Evolutionary conservation across 345 rosid genomes (phyloP).

Genomic region (Arabidopsis arenosa): DNA sequence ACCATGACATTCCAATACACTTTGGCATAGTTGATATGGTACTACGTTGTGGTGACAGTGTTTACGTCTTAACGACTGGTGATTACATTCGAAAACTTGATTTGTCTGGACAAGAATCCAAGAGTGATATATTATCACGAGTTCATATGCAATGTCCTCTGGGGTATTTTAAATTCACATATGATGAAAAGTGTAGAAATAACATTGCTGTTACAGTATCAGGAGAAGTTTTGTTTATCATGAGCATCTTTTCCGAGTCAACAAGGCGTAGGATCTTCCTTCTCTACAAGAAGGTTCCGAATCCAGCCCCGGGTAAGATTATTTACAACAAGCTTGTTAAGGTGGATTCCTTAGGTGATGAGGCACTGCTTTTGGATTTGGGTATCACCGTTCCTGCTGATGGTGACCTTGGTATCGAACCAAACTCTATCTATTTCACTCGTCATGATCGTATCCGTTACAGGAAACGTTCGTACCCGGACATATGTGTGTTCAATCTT

Average conservation of each 20-base stretch:
- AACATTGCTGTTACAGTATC: conserved; percentile 11
- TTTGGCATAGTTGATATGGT: not conserved
- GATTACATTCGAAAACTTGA: not conserved
- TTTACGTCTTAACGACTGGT: not conserved
- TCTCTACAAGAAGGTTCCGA: not conserved
- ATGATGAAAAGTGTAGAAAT: not conserved
- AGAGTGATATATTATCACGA: too few species aligned
- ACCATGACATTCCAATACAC: not conserved
- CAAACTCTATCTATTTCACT: not conserved
- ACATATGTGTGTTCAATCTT: conserved; percentile 8
- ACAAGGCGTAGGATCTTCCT: not conserved
- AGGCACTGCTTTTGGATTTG: not conserved
- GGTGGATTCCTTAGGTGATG: not conserved
- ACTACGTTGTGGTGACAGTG: not conserved
- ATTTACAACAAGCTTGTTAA: too few species aligned
- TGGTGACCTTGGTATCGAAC: not conserved
- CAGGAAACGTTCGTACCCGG: not conserved
- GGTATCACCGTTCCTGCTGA: conserved; percentile 1
- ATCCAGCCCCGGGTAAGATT: not conserved
- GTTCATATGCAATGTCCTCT: not conserved
- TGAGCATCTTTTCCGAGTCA: not conserved
- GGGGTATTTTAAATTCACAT: not conserved
- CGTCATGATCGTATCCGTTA: not conserved
- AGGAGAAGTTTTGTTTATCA: not conserved
- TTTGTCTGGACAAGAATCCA: not conserved